Conservation (phyloP, 1,284 basidiomycete genomes). For the Xerocomus minutiporus region DNA sequence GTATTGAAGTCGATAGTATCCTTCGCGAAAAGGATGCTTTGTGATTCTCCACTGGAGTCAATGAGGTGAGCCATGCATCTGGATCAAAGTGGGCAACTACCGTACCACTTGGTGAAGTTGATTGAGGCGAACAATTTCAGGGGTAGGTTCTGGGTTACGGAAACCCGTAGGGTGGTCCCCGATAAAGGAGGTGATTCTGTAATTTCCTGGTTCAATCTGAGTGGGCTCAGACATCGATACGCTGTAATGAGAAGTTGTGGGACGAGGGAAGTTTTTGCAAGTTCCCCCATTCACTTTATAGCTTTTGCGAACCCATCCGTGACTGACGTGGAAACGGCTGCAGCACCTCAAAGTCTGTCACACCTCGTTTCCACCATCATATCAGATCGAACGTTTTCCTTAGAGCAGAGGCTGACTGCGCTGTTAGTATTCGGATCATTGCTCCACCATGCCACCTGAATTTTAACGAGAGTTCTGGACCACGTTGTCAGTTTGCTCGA, state of each 20-base stretch:
- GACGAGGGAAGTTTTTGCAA: not conserved
- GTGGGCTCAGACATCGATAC: not conserved
- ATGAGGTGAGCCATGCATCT: not conserved
- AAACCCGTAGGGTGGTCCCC: not conserved
- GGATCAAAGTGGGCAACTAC: not conserved
- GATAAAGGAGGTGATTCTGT: not conserved
- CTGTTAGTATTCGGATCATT: too few species aligned
- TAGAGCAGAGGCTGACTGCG: not conserved
- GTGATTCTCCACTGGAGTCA: not conserved
- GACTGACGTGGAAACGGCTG: too few species aligned
- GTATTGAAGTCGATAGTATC: not conserved
- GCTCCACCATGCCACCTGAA: too few species aligned
- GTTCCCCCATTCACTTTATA: not conserved
- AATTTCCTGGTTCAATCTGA: not conserved
- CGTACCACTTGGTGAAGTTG: not conserved
- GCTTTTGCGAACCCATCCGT: too few species aligned
- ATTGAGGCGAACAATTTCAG: not conserved
- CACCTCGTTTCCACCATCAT: too few species aligned
- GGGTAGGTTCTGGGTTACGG: not conserved
- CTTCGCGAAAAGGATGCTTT: not conserved
- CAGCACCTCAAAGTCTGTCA: too few species aligned
- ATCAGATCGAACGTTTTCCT: not conserved
- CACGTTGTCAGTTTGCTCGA: too few species aligned
- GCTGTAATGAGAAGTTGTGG: too few species aligned
- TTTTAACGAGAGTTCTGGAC: too few species aligned